phyloP scores from a whole-genome alignment of 306 rosid species.

The Pterocarpus santalinus region DNA sequence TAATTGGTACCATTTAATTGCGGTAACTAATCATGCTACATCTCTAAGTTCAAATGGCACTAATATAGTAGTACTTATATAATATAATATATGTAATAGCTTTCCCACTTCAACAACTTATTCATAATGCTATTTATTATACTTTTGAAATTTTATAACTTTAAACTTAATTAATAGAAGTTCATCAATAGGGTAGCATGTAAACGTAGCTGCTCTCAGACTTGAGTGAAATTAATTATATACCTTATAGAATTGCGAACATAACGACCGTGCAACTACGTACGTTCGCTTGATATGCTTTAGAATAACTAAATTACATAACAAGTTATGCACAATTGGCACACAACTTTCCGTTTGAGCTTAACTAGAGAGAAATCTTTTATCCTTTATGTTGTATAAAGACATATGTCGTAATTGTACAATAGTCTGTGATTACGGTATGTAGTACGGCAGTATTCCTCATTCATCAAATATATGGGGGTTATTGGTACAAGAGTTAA shows the following conservation, averaged over 20 bases:
- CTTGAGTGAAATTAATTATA: background rate
- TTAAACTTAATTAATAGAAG: background rate
- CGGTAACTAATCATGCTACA: background rate
- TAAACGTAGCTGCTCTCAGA: background rate
- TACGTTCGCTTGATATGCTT: background rate
- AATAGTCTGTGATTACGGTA: no score
- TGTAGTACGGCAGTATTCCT: no score
- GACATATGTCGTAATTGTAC: no score
- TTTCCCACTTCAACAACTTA: conserved; percentile 8
- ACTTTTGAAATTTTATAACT: background rate
- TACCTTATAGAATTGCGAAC: background rate
- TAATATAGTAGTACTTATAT: background rate
- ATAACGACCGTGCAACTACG: background rate
- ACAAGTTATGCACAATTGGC: background rate
- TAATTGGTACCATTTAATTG: background rate
- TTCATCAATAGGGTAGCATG: background rate
- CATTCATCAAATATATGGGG: no score
- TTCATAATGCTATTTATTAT: background rate
- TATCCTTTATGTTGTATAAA: no score
- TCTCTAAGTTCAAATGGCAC: background rate
- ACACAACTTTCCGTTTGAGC: background rate
- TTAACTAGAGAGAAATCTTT: no score
- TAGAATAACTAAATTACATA: background rate
- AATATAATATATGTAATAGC: background rate
- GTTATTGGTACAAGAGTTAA: no score